Evolutionary conservation across 495 filamentous ascomycete species (phyloP), one percentile per base, ranked within the genome.

Genomic region (Penicillium robsamsonii): DNA sequence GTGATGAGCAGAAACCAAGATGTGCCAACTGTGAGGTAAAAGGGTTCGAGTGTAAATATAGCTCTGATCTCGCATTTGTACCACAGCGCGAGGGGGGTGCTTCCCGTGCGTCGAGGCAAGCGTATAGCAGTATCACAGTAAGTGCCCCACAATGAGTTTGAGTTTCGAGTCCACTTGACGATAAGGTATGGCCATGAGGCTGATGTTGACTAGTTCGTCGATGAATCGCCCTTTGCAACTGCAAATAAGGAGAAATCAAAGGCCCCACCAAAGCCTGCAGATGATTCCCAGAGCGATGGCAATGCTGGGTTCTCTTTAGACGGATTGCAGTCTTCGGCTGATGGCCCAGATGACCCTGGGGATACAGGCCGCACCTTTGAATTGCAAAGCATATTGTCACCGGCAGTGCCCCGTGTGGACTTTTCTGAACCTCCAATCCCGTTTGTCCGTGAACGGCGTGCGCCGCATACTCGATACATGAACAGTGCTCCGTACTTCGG

Each of bases 21-120:
- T 68, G 65, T 42, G 65, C 65, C 6, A 68, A 68, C 38, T 68
- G 65, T 45, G 59, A 68, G 30, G 63, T 66, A 1, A 68, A 68
- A n/a, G 65, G 63, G 3, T 60, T 68, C 22, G 35, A 57, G 25
- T 68, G 65, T 48, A 68, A 66, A 46, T 68, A 68, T 57, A 60
- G 62, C 24, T 46, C 57, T 17, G 62, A 66, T 55, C 25, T 68
- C 46, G 55, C 57, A 0, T 68, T 68, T 37, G 58, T 66, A 46
- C 46, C 62, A 13, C 57, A 59, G 15, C 56, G 47, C 2, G 58
- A 62, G 13, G 56, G 59, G 22, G 30, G 41, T 10, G 50, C 43
- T 8, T 22, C 51, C 4, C 53, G 53, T 38, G 57, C 46, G 10
- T 12, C 33, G 35, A 31, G 49, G 11, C 60, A 63, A 37, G 53